Conservation (phyloP, 1,284 basidiomycete species). For the Pholiota adiposa region DNA sequence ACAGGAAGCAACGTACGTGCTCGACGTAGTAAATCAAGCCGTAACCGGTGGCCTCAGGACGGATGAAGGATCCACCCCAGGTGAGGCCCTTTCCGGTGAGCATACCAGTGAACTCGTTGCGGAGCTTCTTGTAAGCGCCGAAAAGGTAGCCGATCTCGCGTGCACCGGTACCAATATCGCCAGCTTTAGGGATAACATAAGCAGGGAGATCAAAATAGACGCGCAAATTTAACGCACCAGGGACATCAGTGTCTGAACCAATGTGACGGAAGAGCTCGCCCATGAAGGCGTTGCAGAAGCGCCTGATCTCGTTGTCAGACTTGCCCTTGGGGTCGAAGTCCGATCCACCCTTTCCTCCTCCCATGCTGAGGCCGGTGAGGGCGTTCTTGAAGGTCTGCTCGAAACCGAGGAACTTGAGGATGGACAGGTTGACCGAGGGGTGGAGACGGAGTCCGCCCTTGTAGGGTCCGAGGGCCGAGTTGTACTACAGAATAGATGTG, state of each 20-base stretch:
- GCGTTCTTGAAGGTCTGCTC: conserved; percentile 87
- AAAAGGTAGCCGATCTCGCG: conserved; percentile 77
- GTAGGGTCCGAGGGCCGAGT: conserved; percentile 84
- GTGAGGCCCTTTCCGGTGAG: conserved; percentile 79
- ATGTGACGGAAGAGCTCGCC: conserved; percentile 74
- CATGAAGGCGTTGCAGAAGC: conserved; percentile 78
- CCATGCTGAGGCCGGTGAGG: conserved; percentile 79
- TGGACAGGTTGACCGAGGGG: conserved; percentile 83
- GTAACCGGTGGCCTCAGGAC: conserved; percentile 77
- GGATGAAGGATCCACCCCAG: conserved; percentile 78
- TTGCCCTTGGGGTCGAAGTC: conserved; percentile 88
- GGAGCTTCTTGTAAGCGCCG: conserved; percentile 76
- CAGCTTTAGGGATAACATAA: conserved; percentile 43
- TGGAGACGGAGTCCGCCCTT: conserved; percentile 85
- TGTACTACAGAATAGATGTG: conserved; percentile 53
- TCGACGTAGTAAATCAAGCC: conserved; percentile 83
- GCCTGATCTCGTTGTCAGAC: conserved; percentile 75
- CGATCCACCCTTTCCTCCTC: conserved; percentile 73
- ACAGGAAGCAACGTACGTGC: conserved; percentile 50
- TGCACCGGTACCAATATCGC: conserved; percentile 74
- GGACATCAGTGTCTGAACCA: conserved; percentile 79
- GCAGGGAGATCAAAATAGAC: conserved; percentile 1
- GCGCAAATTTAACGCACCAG: conserved; percentile 39
- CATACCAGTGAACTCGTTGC: conserved; percentile 79
- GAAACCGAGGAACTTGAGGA: conserved; percentile 87